These are phyloP conservation scores for Plasmopara viticola DNA, from an alignment of 352 stramenopile species.

Conservation along the genomic window DNA sequence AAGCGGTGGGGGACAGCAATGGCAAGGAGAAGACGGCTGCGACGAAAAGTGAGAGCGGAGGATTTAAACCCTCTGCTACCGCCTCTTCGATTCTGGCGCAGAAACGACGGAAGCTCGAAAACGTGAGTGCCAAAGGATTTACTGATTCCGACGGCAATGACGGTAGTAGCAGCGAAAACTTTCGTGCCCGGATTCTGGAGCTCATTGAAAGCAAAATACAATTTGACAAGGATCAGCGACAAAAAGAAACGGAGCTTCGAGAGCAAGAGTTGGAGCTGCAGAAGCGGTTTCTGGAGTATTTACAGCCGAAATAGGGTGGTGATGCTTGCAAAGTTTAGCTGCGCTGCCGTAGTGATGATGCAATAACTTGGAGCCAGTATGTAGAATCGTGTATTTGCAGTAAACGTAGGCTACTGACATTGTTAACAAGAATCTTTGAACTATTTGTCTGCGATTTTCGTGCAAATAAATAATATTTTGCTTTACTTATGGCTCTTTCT, in stretches of 20 bases:
- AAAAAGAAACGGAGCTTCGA: conserved; percentile 68
- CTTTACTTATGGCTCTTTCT: too few species aligned
- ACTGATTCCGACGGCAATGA: conserved; percentile 6
- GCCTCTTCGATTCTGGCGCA: conserved; percentile 5
- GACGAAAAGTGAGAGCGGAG: conserved; percentile 12
- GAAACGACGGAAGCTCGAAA: conserved; percentile 27
- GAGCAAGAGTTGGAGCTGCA: conserved; percentile 79
- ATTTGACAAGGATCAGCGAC: conserved; percentile 76
- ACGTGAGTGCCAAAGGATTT: conserved; percentile 2
- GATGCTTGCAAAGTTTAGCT: not conserved
- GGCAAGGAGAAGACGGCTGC: conserved; percentile 14
- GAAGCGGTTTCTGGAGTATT: conserved; percentile 75
- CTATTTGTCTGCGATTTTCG: too few species aligned
- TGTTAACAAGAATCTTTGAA: conserved; percentile 33
- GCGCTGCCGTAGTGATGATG: not conserved
- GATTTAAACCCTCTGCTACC: not conserved
- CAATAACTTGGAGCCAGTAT: not conserved
- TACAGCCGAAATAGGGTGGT: conserved; percentile 58
- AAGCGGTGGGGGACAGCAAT: conserved; percentile 14
- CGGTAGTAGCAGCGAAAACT: conserved; percentile 33
- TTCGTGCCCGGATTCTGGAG: conserved; percentile 54
- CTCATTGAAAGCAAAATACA: conserved; percentile 79
- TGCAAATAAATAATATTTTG: too few species aligned
- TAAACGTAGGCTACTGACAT: conserved; percentile 1
- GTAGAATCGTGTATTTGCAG: conserved; percentile 2